phyloP scores from a whole-genome alignment of 306 rosid species.

The Vigna radiata region DNA sequence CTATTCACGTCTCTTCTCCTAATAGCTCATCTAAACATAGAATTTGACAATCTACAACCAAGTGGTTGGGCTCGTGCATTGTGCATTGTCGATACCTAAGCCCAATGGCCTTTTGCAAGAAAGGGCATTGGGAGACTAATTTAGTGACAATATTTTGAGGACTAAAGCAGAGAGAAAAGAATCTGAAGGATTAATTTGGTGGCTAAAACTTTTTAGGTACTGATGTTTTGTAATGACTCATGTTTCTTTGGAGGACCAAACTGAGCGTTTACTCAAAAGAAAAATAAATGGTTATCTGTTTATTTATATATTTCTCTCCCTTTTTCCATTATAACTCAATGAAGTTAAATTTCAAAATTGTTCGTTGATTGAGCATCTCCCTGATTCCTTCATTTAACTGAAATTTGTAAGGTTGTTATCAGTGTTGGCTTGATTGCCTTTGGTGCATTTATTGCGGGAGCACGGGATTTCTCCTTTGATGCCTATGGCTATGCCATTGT shows the following conservation, averaged over 20 bases:
- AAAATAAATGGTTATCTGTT: not conserved
- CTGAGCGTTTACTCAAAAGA: not conserved
- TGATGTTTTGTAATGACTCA: not conserved
- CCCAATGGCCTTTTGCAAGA: not conserved
- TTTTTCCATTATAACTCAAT: constrained; percentile 10
- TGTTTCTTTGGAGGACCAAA: not conserved
- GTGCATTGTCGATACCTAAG: not conserved
- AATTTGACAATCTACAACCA: not conserved
- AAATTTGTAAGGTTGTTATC: constrained; percentile 73
- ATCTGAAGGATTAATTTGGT: not conserved
- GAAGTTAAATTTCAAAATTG: constrained; percentile 1
- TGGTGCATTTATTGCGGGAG: constrained; percentile 88
- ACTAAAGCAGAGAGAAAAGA: not conserved
- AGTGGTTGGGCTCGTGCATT: not conserved
- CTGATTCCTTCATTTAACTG: constrained; percentile 71
- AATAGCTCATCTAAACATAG: not conserved
- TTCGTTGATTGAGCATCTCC: constrained; percentile 50
- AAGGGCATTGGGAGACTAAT: not conserved
- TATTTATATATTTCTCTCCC: constrained; percentile 11
- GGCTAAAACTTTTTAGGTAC: not conserved
- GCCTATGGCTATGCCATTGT: constrained; percentile 79
- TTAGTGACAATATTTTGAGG: not conserved
- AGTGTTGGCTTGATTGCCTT: constrained; percentile 84
- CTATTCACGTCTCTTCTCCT: not conserved
- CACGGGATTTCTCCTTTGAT: constrained; percentile 82